Evolutionary conservation across 257 asterid species (phyloP).

Genomic region (Ocimum tenuiflorum): DNA sequence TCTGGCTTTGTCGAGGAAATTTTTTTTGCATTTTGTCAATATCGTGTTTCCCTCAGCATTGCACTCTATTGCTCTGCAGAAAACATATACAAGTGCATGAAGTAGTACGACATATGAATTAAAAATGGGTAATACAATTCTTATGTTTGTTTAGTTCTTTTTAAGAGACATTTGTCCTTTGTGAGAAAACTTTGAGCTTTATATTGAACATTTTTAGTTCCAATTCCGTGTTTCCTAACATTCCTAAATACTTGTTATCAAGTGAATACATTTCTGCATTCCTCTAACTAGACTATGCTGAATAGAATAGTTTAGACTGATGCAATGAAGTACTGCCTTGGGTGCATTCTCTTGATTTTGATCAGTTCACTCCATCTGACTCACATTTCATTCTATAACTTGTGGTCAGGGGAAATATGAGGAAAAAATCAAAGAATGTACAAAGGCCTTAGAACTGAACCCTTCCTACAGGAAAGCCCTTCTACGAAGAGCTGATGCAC

Average conservation of each 20-base stretch:
- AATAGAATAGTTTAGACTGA: not conserved
- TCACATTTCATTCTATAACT: slow-evolving; percentile 20
- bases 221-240: not conserved
- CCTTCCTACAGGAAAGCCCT: slow-evolving; percentile 67
- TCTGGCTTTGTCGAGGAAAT: too few relatives aligned
- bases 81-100: not conserved
- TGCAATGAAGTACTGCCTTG: not conserved
- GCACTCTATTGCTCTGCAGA: not conserved
- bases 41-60: not conserved
- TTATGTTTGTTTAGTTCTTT: not conserved
- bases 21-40: not conserved
- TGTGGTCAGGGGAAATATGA: slow-evolving; percentile 55
- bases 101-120: not conserved
- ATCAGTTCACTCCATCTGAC: slow-evolving; percentile 7
- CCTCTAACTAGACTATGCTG: not conserved
- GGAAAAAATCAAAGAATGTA: slow-evolving; percentile 77
- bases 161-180: not conserved
- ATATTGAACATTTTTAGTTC: not conserved
- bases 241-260: not conserved
- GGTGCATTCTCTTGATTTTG: not conserved
- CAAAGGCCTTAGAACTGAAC: slow-evolving; percentile 83
- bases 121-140: not conserved
- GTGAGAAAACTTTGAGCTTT: not conserved
- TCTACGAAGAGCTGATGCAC: slow-evolving; percentile 88
- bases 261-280: not conserved